phyloP scores from a whole-genome alignment of 2,329 filamentous ascomycete genomes.

The Whalleya microplaca region DNA sequence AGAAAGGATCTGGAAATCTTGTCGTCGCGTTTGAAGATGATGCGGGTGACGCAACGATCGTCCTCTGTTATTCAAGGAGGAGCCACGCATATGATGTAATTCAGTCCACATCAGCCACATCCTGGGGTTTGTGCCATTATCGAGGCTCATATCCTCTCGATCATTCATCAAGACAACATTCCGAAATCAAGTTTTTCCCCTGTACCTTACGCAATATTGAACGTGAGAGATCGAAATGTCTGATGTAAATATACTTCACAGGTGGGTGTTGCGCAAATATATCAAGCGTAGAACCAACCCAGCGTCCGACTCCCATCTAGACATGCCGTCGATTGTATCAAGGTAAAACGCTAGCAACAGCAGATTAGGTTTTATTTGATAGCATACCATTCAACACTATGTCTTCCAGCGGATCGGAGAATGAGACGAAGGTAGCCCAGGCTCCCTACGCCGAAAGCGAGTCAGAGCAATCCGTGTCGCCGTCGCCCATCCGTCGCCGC shows the following conservation, averaged over 20 bases:
- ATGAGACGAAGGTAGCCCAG: slow-evolving; percentile 9
- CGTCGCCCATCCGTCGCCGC: slow-evolving; percentile 15
- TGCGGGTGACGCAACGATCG: neutral
- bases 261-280: neutral
- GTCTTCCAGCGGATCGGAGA: slow-evolving; percentile 20
- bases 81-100: neutral
- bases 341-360: no score
- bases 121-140: neutral
- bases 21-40: neutral
- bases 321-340: neutral
- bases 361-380: no score
- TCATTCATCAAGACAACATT: neutral
- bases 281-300: neutral
- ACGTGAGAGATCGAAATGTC: neutral
- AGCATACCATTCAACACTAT: slow-evolving; percentile 5
- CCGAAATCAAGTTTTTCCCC: slow-evolving; percentile 1
- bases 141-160: neutral
- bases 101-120: neutral
- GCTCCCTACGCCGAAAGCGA: slow-evolving; percentile 27
- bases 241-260: neutral
- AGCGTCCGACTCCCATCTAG: no score
- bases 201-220: neutral
- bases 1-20: neutral
- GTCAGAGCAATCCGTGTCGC: slow-evolving; percentile 22
- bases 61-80: neutral